phyloP scores from a whole-genome alignment of 495 filamentous ascomycete species.

The Umbilicaria muhlenbergii region DNA sequence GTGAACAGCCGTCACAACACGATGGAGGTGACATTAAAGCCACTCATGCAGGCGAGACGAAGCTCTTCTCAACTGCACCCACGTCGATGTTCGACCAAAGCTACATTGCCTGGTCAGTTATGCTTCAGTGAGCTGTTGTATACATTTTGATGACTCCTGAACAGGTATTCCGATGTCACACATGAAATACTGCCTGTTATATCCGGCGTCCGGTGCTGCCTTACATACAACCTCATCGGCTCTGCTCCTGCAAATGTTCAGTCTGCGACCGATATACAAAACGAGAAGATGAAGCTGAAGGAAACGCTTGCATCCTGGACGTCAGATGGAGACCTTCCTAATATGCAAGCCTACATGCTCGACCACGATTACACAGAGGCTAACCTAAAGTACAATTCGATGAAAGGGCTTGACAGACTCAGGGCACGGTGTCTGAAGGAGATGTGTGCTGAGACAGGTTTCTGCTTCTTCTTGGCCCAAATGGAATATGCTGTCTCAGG shows the following conservation, averaged over 20 bases:
- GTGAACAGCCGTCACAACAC: conserved; percentile 32
- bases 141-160: background rate
- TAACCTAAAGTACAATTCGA: conserved; percentile 17
- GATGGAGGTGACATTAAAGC: conserved; percentile 33
- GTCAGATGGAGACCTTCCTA: background rate
- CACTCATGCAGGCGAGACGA: conserved; percentile 21
- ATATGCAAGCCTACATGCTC: conserved; percentile 22
- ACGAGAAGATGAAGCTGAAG: conserved; percentile 8
- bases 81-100: conserved; percentile 21
- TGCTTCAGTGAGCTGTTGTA: background rate
- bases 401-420: conserved; percentile 27
- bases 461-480: conserved; percentile 4
- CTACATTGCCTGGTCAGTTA: conserved; percentile 33
- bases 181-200: conserved; percentile 36
- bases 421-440: conserved; percentile 15
- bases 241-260: conserved; percentile 3
- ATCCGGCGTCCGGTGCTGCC: conserved; percentile 32
- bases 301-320: conserved; percentile 14
- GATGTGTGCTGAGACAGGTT: conserved; percentile 10
- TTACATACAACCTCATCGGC: conserved; percentile 40
- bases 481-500: conserved; percentile 1
- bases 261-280: conserved; percentile 5
- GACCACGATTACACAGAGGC: conserved; percentile 33
- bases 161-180: conserved; percentile 22
- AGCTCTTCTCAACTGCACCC: conserved; percentile 17